phyloP scores from a whole-genome alignment of 2,329 filamentous ascomycete species.

The Teratosphaeria viscida region DNA sequence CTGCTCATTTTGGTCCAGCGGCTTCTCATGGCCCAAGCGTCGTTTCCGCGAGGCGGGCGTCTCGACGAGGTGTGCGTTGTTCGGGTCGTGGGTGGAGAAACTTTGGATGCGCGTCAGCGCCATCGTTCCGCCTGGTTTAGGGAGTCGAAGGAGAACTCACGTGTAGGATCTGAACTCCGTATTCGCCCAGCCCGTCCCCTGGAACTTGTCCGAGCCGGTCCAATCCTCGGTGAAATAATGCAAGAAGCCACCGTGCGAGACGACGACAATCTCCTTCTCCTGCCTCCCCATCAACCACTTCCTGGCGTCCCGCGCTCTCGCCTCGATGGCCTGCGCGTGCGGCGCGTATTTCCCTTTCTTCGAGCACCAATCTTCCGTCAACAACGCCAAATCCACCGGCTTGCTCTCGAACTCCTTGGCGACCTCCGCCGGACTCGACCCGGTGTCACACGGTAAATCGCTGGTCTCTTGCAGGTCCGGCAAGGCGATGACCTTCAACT shows the following conservation, averaged over 20 bases:
- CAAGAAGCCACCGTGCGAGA: slow-evolving; percentile 73
- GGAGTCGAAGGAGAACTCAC: background rate
- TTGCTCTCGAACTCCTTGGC: slow-evolving; percentile 49
- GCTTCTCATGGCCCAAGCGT: slow-evolving; percentile 19
- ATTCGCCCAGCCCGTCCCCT: slow-evolving; percentile 62
- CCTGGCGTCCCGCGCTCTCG: slow-evolving; percentile 51
- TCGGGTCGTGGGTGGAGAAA: slow-evolving; percentile 40
- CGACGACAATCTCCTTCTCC: slow-evolving; percentile 61
- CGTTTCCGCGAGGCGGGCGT: slow-evolving; percentile 20
- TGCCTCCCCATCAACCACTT: slow-evolving; percentile 42
- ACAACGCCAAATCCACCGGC: slow-evolving; percentile 52
- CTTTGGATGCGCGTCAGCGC: background rate
- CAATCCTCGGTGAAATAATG: slow-evolving; percentile 82
- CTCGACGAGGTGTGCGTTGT: slow-evolving; percentile 25
- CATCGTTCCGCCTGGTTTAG: background rate
- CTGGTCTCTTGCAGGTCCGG: slow-evolving; percentile 73
- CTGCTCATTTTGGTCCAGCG: slow-evolving; percentile 24
- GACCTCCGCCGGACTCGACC: slow-evolving; percentile 47
- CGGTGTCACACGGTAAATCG: slow-evolving; percentile 64
- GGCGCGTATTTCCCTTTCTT: slow-evolving; percentile 47
- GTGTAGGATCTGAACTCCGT: slow-evolving; percentile 60
- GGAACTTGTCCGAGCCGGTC: slow-evolving; percentile 45
- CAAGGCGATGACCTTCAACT: slow-evolving; percentile 51
- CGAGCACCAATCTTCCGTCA: slow-evolving; percentile 57
- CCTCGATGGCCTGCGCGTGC: slow-evolving; percentile 43